Evolutionary conservation across 495 filamentous ascomycete species (phyloP), one percentile per base, ranked within the genome.

Genomic region (Xylaria grammica): DNA sequence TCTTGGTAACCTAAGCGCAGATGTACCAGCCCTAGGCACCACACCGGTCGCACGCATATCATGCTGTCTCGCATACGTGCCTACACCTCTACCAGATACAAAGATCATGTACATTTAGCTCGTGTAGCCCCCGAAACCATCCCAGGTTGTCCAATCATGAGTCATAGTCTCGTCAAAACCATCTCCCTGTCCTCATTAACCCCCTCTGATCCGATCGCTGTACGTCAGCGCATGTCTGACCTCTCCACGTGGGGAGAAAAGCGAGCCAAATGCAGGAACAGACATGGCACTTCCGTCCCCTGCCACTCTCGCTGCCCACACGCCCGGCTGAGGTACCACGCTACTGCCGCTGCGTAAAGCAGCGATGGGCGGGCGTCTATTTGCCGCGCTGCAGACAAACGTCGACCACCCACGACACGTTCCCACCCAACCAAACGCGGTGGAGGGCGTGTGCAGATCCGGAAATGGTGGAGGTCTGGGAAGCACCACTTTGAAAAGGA

Each of bases 111-210:
- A 70, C 74, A 72, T 74, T 72, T 72, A 65, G 55, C 67, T 56
- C 67, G 70, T 74, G 67, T 68, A 65, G 66, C 67, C 67, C 46
- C 59, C 62, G 27, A 30, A 59, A 56, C 63, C 71, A 38, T 65
- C 63, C 45, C 51, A 54, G 36, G 46, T 69, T 61, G 65, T 71
- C 79, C 80, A 82, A 82, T 81, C 79, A 81, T 78, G 75, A 72
- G 53, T 78, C 75, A 67, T 77, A 73, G 71, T 57, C 62, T 78
- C 75, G 70, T 77, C 77, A 77, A 77, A 78, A 74, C 72, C 60
- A 69, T 64, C 63, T 68, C 60, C 66, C 65, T 51, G 62, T 32
- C 55, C 63, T 64, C 65, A 52, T 59, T 65, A 67, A 56, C 63
- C 36, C n/a, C 46, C 27, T 63, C 69, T 66, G 56, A 51, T 53